These are phyloP conservation scores for Conticribra weissflogii DNA, from an alignment of 108 stramenopile species.

Conservation along the genomic window DNA sequence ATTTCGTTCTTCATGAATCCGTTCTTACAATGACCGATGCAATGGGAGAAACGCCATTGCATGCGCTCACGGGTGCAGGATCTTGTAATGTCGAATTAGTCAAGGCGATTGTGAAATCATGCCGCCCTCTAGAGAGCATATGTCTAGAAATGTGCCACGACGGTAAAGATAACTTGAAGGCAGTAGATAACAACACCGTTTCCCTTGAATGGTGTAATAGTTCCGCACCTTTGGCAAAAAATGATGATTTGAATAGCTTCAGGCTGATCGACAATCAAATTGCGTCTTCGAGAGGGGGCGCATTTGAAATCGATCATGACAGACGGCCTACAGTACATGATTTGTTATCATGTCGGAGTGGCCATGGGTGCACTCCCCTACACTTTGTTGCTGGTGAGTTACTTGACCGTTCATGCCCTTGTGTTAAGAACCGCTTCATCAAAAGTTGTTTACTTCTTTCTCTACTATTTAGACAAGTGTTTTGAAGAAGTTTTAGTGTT, in stretches of 20 bases:
- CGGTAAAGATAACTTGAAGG: too few species aligned
- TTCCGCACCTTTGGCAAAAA: too few species aligned
- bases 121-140: constrained; percentile 6
- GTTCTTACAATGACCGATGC: constrained; percentile 40
- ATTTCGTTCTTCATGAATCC: constrained; percentile 18
- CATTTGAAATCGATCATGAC: too few species aligned
- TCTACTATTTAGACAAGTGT: constrained; percentile 13
- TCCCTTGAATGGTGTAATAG: too few species aligned
- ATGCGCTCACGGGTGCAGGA: constrained; percentile 27
- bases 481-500: constrained; percentile 7
- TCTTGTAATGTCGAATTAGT: constrained; percentile 33
- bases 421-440: too few species aligned
- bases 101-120: constrained; percentile 13
- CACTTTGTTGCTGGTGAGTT: constrained; percentile 31
- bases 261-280: too few species aligned
- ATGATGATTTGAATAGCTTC: neutral
- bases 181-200: too few species aligned
- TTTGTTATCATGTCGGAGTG: constrained; percentile 25
- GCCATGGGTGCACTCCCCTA: constrained; percentile 31
- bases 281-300: too few species aligned
- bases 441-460: too few species aligned
- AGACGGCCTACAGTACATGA: constrained; percentile 21
- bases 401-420: neutral
- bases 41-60: constrained; percentile 35
- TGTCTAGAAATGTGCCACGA: too few species aligned